phyloP scores from a whole-genome alignment of 2,329 filamentous ascomycete genomes.

The Xylaria multiplex region DNA sequence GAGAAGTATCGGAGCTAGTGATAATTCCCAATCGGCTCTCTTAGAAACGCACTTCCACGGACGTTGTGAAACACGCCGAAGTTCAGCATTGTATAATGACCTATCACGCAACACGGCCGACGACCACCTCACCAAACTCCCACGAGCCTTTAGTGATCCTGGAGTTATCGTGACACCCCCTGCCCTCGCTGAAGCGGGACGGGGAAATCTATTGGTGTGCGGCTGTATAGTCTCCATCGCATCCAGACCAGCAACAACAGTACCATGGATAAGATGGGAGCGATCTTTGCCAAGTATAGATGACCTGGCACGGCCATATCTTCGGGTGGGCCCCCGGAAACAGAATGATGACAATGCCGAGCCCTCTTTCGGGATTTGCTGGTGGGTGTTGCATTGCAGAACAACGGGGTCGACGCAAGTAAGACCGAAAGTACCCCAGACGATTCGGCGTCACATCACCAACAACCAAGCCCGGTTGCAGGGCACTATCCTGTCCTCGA shows the following conservation, averaged over 20 bases:
- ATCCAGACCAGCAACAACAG: conserved; percentile 1
- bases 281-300: conserved; percentile 19
- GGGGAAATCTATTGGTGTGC: conserved; percentile 11
- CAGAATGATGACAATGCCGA: conserved; percentile 37
- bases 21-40: conserved; percentile 20
- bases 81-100: conserved; percentile 15
- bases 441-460: conserved; percentile 28
- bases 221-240: conserved; percentile 16
- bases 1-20: neutral
- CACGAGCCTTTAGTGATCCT: conserved; percentile 1
- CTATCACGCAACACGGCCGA: conserved; percentile 21
- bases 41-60: conserved; percentile 11
- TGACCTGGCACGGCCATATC: conserved; percentile 18
- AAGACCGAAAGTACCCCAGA: conserved; percentile 36
- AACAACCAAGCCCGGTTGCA: conserved; percentile 19
- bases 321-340: conserved; percentile 26
- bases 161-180: conserved; percentile 7
- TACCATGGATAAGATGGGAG: conserved; percentile 12
- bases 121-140: conserved; percentile 16
- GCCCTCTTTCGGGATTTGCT: conserved; percentile 39
- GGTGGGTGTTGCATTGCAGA: conserved; percentile 39
- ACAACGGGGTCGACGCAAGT: conserved; percentile 33
- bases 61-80: conserved; percentile 30
- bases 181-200: neutral
- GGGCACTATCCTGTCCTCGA: conserved; percentile 19